These are phyloP conservation scores for Lyophyllum shimeji DNA, from an alignment of 768 basidiomycete genomes.

Conservation along the genomic window DNA sequence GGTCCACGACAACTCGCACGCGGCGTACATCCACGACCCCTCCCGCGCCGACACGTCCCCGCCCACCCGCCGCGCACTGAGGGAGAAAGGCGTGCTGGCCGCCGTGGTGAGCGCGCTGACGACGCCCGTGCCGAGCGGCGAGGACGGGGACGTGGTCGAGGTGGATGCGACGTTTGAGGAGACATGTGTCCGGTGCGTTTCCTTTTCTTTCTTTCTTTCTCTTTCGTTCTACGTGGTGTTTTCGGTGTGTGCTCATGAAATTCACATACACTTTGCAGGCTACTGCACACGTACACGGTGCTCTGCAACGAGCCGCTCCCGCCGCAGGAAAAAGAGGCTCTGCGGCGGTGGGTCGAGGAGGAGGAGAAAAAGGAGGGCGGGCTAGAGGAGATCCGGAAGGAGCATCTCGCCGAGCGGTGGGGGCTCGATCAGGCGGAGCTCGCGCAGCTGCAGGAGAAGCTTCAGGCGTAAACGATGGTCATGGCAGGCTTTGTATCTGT, in stretches of 20 bases:
- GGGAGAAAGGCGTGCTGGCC: conserved; percentile 43
- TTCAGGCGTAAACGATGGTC: too few relatives aligned
- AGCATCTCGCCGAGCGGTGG: conserved; percentile 9
- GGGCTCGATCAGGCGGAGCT: neutral
- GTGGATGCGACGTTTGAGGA: conserved; percentile 66
- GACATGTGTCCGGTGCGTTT: conserved; percentile 52
- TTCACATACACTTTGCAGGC: conserved; percentile 27
- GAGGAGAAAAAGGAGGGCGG: neutral
- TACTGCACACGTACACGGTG: conserved; percentile 53
- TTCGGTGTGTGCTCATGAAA: neutral
- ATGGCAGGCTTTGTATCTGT: too few relatives aligned
- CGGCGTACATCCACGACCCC: conserved; percentile 59
- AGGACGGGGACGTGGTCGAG: conserved; percentile 61
- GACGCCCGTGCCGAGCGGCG: conserved; percentile 60
- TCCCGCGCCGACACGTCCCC: conserved; percentile 50
- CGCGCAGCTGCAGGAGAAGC: neutral
- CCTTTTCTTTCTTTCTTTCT: neutral
- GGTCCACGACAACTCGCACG: conserved; percentile 75
- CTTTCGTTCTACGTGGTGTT: neutral
- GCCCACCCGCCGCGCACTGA: conserved; percentile 49
- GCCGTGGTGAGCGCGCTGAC: conserved; percentile 52
- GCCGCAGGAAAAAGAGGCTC: conserved; percentile 23
- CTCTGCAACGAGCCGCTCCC: conserved; percentile 35
- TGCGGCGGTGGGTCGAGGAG: neutral
- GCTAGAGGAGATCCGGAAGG: neutral